Evolutionary conservation across 805 yeast species (phyloP), one percentile per base, ranked within the genome.

Genomic region (Nadsonia fulvescens): DNA sequence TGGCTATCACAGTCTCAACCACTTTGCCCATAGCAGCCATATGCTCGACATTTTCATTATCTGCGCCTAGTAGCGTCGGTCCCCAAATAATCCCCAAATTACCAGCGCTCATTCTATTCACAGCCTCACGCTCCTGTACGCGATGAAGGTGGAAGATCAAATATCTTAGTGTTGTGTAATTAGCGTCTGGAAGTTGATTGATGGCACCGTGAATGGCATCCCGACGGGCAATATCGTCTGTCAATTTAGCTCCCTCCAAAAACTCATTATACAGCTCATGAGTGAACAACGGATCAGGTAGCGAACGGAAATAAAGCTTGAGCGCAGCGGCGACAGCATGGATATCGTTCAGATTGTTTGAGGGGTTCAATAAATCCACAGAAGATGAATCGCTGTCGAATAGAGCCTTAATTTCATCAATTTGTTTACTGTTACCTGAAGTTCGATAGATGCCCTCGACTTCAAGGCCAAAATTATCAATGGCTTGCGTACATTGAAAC

Each of bases 11-110:
- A 32, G 82, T 86, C 45, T 83, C 93, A 38, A 89, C 66, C 4
- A 81, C 76, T 31, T 64, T 63, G 23, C 78, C 73, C 49, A 77
- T 79, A 37, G 63, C 68, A 29, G 73, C 72, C 55, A 77, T 66
- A 41, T 70, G 93, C 35, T 71, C 77, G 32, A 69, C 72, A 42
- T 62, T 56, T 13, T 66, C 63, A 31, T 65, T 67, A 38, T 68
- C 76, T 24, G 70, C 67, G 11, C 72, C 64, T 46, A 89, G 61
- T 27, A 89, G 52, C 2, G 78, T 77, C 11, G 93, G 93, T 0
- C 95, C 94, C 98, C 98, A 89, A 19, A 86, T 82, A 20, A 79
- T 78, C 24, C 92, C 78, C 39, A 89, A 49, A 32, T 76, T 73
- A 42, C 73, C 72, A 31, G 71, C 60, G 24, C 70, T 70, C 98